Percentiles rank a stretch among this genome's conserved stretches.
These are phyloP conservation scores for Wallacemonas rigidus DNA, from an alignment of 208 protist genomes.

Conservation along the genomic window DNA sequence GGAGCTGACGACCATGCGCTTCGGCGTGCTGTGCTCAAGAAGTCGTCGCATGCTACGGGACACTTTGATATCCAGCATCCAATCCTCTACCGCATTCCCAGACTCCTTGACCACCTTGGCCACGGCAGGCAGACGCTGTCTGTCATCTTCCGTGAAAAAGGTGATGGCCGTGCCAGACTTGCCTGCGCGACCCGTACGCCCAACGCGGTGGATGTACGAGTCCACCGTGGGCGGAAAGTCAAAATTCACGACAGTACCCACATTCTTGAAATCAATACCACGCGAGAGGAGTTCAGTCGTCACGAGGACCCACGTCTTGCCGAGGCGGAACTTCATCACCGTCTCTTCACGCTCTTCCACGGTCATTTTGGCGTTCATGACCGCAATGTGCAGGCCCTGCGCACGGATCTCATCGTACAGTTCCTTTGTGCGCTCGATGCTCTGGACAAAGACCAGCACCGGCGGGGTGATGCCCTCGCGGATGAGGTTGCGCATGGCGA, in stretches of 20 bases:
- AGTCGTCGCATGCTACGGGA: conserved; percentile 52
- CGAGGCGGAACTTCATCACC: conserved; percentile 94
- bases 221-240: conserved; percentile 96
- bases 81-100: conserved; percentile 93
- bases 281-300: conserved; percentile 97
- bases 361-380: conserved; percentile 91
- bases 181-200: conserved; percentile 90
- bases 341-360: conserved; percentile 91
- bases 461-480: conserved; percentile 93
- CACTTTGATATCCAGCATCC: conserved; percentile 93
- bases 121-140: conserved; percentile 84
- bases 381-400: conserved; percentile 83
- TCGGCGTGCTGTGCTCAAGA: conserved; percentile 73
- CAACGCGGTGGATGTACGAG: conserved; percentile 97
- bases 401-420: conserved; percentile 95
- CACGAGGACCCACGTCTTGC: conserved; percentile 97
- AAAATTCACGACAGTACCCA: conserved; percentile 98
- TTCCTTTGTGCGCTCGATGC: conserved; percentile 96
- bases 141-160: conserved; percentile 97
- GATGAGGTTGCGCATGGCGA: conserved; percentile 95
- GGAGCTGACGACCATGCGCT: conserved; percentile 88
- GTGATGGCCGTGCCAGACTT: conserved; percentile 93
- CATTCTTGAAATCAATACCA: conserved; percentile 98
- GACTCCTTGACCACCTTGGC: conserved; percentile 92
- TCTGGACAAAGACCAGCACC: conserved; percentile 98